Conservation (phyloP, 352 stramenopile species). For the Halophytophthora batemanensis region DNA sequence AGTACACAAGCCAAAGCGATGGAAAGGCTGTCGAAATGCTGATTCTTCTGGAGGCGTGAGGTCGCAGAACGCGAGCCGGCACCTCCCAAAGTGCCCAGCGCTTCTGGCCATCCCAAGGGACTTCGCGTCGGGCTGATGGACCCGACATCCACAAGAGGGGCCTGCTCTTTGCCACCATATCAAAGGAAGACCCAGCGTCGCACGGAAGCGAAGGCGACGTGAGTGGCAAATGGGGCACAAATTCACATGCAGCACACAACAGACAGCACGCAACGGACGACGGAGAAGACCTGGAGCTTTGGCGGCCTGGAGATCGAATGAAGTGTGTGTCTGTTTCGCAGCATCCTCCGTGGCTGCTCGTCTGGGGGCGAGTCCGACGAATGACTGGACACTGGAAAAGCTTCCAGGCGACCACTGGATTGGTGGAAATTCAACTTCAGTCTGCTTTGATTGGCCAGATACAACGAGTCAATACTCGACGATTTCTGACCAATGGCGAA, state of each 20-base stretch:
- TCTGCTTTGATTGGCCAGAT: not conserved
- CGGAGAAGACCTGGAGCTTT: too few species aligned
- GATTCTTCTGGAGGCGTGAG: conserved; percentile 62
- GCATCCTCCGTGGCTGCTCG: too few species aligned
- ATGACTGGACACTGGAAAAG: too few species aligned
- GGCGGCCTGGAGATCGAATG: too few species aligned
- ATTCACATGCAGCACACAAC: not conserved
- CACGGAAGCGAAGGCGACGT: conserved; percentile 45
- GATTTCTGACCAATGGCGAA: not conserved
- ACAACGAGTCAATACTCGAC: not conserved
- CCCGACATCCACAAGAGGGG: conserved; percentile 67
- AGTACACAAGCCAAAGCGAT: conserved; percentile 1
- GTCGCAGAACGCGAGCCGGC: conserved; percentile 53
- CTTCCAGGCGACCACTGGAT: too few species aligned
- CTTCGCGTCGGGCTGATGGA: conserved; percentile 77
- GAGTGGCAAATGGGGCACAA: conserved; percentile 64
- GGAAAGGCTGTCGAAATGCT: conserved; percentile 69
- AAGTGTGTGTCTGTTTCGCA: too few species aligned
- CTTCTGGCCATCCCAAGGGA: conserved; percentile 61
- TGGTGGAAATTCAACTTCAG: too few species aligned
- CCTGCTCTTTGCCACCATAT: conserved; percentile 57
- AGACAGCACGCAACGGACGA: too few species aligned
- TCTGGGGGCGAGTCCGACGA: too few species aligned
- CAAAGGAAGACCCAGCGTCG: conserved; percentile 63
- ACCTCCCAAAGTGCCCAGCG: conserved; percentile 73